Conservation (phyloP, 305 asterid species). For the Rubia tinctorum region DNA sequence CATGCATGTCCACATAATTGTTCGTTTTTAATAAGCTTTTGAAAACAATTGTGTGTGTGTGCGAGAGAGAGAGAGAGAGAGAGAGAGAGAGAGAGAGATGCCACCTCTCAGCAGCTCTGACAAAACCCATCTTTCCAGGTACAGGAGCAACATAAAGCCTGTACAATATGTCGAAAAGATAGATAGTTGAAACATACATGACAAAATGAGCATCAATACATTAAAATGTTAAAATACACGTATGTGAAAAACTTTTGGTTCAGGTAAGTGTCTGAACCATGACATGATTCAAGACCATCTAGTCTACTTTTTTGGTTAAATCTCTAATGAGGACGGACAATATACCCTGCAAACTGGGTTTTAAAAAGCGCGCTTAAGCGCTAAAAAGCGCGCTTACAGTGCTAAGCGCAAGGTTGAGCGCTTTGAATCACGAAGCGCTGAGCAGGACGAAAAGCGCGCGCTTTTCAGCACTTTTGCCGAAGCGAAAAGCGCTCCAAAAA, state of each 20-base stretch:
- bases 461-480: too few relatives aligned
- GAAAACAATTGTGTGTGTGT: not conserved
- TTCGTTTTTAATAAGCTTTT: not conserved
- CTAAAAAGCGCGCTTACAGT: too few relatives aligned
- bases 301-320: not conserved
- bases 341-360: too few relatives aligned
- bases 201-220: not conserved
- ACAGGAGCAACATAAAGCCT: conserved; percentile 85
- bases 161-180: conserved; percentile 13
- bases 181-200: not conserved
- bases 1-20: not conserved
- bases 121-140: conserved; percentile 85
- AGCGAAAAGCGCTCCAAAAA: too few relatives aligned
- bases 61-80: too few relatives aligned
- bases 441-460: too few relatives aligned
- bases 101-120: conserved; percentile 76
- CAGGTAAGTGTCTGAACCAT: not conserved
- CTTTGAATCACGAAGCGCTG: too few relatives aligned
- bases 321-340: not conserved
- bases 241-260: not conserved
- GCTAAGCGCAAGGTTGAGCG: too few relatives aligned
- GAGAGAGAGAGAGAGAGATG: conserved; percentile 5
- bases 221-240: not conserved
- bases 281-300: not conserved
- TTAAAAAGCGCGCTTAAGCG: too few relatives aligned